Evolutionary conservation across 2,329 filamentous ascomycete genomes (phyloP), one percentile per base, ranked within the genome.

Genomic region (Rhynchosporium agropyri): DNA sequence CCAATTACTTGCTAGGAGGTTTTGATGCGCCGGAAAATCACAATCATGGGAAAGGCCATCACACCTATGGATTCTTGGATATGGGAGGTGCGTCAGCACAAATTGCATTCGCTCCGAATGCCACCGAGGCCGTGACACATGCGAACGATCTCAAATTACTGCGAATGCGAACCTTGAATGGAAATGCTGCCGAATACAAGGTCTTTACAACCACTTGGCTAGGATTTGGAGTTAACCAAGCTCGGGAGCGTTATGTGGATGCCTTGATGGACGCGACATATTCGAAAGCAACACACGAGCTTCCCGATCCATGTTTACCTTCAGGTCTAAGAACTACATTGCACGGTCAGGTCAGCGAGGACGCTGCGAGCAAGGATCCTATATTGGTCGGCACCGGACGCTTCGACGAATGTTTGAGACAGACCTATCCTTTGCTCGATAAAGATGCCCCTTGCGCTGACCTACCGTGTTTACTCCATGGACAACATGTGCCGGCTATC

Each of bases 71-170:
- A 0, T 99, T 99, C 73, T 80, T 99, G 65, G 95, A 99, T 74
- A 99, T 99, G 96, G 95, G 95, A 56, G 95, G 95, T 58, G 95
- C 95, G 31, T 98, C 94, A 0, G 94, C 95, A 15, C 95, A 99
- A 77, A 98, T 99, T 72, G 95, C 96, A 0, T 99, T 99, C 76
- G 94, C 93, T 1, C 95, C 95, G 1, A 99, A 99, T 76, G 79
- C 84, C 3, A 98, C 95, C 1, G 95, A 99, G 75, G 88, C 92
- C 1, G 84, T 88, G 72, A 95, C 92, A 73, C 96, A 99, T 75
- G 89, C 91, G 0, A 84, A 97, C 66, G 92, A 98, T 74, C 79
- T 99, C 61, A 97, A 92, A 67, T 76, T 98, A 13, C 78, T 99
- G 63, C 88, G 95, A 55, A 79, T 99, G 78, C 86, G 96, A 66